Evolutionary conservation across 352 stramenopile genomes (phyloP).

Genomic region (Globisporangium megalacanthum): DNA sequence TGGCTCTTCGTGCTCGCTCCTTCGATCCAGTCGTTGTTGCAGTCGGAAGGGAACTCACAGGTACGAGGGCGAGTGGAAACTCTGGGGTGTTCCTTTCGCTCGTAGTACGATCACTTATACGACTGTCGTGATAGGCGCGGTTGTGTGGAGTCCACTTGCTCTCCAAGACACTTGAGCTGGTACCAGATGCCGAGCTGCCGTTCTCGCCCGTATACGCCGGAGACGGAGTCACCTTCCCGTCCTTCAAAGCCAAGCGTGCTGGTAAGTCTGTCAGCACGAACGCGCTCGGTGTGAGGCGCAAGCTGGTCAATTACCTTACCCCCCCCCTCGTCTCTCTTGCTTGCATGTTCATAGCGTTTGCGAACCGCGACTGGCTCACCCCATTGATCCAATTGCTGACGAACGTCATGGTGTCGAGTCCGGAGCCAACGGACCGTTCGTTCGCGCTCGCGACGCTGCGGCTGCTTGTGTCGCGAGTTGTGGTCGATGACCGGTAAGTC

Average conservation of each 20-base stretch:
- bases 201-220: not conserved
- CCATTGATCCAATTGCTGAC: conserved; percentile 54
- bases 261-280: not conserved
- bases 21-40: conserved; percentile 34
- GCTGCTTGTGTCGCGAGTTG: conserved; percentile 30
- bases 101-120: not conserved
- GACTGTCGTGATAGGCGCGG: not conserved
- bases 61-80: conserved; percentile 7
- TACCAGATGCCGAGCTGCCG: not conserved
- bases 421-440: conserved; percentile 33
- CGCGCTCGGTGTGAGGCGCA: not conserved
- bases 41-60: conserved; percentile 21
- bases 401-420: conserved; percentile 67
- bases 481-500: conserved; percentile 27
- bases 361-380: conserved; percentile 43
- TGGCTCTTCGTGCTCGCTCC: conserved; percentile 41
- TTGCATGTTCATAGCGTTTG: conserved; percentile 24
- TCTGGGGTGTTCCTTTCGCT: too few species aligned
- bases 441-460: conserved; percentile 30
- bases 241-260: conserved; percentile 7
- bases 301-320: not conserved
- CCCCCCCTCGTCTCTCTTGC: too few species aligned
- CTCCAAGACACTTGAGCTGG: not conserved
- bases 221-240: not conserved
- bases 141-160: conserved; percentile 7